Evolutionary conservation across 2,329 filamentous ascomycete species (phyloP), one percentile per base, ranked within the genome.

Genomic region (Cryphonectria parasitica): DNA sequence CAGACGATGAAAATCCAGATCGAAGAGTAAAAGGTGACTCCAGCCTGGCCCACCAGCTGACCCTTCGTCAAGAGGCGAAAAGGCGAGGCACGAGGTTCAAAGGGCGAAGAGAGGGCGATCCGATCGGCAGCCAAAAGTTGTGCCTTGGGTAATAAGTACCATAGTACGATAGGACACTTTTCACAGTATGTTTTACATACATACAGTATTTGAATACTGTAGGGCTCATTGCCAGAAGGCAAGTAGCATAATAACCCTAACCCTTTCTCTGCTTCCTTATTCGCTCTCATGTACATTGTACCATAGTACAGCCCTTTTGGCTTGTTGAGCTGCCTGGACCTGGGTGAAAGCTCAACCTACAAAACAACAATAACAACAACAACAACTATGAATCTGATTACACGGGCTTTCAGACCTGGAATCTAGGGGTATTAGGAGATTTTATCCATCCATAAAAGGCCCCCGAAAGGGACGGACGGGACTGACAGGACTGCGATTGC

Each of bases 51-150:
- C 45, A 10, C 45, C 61, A 45, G 61, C n/a, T 64, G 61, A 64
- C 36, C 60, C 34, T 2, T 34, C 17, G 17, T 11, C 22, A 19
- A 62, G 39, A 45, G 36, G 39, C 61, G 61, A 63, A 28, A 28
- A 11, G 41, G 39, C 62, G 41, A 49, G 62, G 62, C 62, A 52
- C 62, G 41, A 56, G 25, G 52, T n/a, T n/a, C n/a, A 56, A 25
- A 65, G 63, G 41, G 63, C 25, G 43, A 43, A 52, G 36, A 64
- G 41, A 17, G 28, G 25, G 41, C n/a, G n/a, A n/a, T n/a, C n/a
- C 43, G 39, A 52, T 19, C 25, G 15, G 34, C 22, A 61, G 31
- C 28, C 25, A 31, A 17, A 31, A 58, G 36, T 52, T n/a, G 22
- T 52, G 45, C 19, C 22, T 4, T n/a, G n/a, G n/a, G n/a, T n/a